Percentiles rank a stretch among this genome's conserved stretches.
phyloP scores from a whole-genome alignment of 2,329 filamentous ascomycete species.

The Coleophoma cylindrospora region DNA sequence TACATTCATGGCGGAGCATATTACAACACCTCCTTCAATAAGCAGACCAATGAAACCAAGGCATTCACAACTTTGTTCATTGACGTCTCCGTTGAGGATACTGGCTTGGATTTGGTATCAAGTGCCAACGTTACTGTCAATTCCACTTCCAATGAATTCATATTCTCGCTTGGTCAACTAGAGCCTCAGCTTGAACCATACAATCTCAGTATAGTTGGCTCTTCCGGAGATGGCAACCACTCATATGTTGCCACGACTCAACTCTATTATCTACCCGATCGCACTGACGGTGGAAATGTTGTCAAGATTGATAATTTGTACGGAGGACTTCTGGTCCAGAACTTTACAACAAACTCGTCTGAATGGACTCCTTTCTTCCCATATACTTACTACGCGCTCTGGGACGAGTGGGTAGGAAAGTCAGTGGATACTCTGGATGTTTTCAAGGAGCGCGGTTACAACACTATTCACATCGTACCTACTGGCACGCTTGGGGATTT shows the following conservation, averaged over 20 bases:
- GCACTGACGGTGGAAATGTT: slow-evolving; percentile 35
- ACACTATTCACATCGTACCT: slow-evolving; percentile 32
- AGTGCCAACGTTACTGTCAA: slow-evolving; percentile 26
- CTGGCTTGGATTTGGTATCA: slow-evolving; percentile 17
- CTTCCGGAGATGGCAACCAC: slow-evolving; percentile 20
- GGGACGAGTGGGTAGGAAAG: slow-evolving; percentile 27
- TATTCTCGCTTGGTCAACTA: slow-evolving; percentile 26
- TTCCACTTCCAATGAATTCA: slow-evolving; percentile 27
- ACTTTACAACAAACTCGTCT: slow-evolving; percentile 18
- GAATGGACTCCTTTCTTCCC: slow-evolving; percentile 32
- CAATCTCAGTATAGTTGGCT: slow-evolving; percentile 27
- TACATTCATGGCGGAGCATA: slow-evolving; percentile 29
- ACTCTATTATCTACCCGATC: slow-evolving; percentile 33
- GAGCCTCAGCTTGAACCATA: slow-evolving; percentile 27
- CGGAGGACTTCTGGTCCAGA: slow-evolving; percentile 35
- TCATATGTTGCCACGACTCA: slow-evolving; percentile 29
- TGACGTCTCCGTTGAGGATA: slow-evolving; percentile 20
- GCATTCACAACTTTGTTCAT: slow-evolving; percentile 14
- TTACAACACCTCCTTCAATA: slow-evolving; percentile 15
- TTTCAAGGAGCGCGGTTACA: slow-evolving; percentile 30
- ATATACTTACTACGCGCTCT: slow-evolving; percentile 38
- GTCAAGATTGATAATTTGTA: slow-evolving; percentile 38
- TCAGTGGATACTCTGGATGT: neutral
- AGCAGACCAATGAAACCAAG: slow-evolving; percentile 11
- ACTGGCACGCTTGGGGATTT: slow-evolving; percentile 26